These are phyloP conservation scores for Camelina hispida DNA, from an alignment of 345 rosid species.

Conservation along the genomic window DNA sequence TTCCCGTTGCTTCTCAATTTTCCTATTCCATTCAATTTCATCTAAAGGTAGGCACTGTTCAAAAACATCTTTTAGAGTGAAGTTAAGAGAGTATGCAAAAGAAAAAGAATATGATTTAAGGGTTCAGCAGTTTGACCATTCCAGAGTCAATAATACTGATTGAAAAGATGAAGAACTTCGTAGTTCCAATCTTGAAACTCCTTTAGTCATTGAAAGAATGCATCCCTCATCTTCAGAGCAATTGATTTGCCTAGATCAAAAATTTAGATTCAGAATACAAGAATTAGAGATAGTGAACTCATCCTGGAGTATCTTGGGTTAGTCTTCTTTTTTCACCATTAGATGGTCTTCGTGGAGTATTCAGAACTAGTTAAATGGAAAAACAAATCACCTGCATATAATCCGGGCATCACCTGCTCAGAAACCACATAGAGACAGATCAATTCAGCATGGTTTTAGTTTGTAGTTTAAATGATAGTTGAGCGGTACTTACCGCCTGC, in stretches of 20 bases:
- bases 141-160: conserved; percentile 60
- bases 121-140: conserved; percentile 52
- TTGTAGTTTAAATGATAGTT: background rate
- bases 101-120: background rate
- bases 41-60: conserved; percentile 52
- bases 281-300: background rate
- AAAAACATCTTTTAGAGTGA: conserved; percentile 11
- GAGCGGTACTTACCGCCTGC: conserved; percentile 56
- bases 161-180: conserved; percentile 52
- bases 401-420: conserved; percentile 66
- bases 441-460: background rate
- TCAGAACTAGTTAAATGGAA: background rate
- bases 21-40: conserved; percentile 55
- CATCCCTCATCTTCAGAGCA: conserved; percentile 54
- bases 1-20: conserved; percentile 47
- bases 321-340: no score
- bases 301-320: no score
- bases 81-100: background rate
- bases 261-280: background rate
- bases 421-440: conserved; percentile 18
- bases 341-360: no score
- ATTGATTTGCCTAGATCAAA: conserved; percentile 54
- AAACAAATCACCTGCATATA: conserved; percentile 64
- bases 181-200: conserved; percentile 45
- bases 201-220: conserved; percentile 42